Conservation (phyloP, 768 basidiomycete species). For the Scleroderma bovista region DNA sequence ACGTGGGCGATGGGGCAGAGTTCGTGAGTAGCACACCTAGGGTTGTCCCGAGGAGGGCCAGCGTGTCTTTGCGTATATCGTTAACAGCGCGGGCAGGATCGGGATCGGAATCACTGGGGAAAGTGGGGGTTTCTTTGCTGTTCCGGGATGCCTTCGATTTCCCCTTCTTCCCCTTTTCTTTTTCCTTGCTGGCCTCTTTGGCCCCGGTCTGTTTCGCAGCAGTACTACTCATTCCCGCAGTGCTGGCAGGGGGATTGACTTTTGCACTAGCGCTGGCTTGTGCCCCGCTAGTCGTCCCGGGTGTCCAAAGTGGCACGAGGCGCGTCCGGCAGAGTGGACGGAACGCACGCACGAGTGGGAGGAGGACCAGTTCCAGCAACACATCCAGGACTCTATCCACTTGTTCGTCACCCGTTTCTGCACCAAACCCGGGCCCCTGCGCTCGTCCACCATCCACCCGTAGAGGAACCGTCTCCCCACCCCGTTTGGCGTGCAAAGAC, state of each 20-base stretch:
- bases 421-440: no score
- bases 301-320: conserved; percentile 5
- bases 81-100: neutral
- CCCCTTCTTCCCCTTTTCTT: neutral
- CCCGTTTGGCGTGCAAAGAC: neutral
- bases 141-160: neutral
- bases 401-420: neutral
- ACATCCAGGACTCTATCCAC: neutral
- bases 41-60: conserved; percentile 18
- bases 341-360: conserved; percentile 3
- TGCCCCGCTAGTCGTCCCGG: no score
- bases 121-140: neutral
- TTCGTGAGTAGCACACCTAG: conserved; percentile 16
- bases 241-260: no score
- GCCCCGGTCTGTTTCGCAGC: conserved; percentile 1
- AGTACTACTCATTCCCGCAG: neutral
- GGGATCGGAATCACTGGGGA: neutral
- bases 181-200: conserved; percentile 2
- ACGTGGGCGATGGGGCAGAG: neutral
- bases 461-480: no score
- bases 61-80: conserved; percentile 17
- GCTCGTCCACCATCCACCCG: neutral
- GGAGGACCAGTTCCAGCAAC: neutral
- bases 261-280: no score
- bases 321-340: conserved; percentile 15